Base-by-base conservation (phyloP, 2,329 filamentous ascomycete genomes). In the Colletotrichum filicis region DNA sequence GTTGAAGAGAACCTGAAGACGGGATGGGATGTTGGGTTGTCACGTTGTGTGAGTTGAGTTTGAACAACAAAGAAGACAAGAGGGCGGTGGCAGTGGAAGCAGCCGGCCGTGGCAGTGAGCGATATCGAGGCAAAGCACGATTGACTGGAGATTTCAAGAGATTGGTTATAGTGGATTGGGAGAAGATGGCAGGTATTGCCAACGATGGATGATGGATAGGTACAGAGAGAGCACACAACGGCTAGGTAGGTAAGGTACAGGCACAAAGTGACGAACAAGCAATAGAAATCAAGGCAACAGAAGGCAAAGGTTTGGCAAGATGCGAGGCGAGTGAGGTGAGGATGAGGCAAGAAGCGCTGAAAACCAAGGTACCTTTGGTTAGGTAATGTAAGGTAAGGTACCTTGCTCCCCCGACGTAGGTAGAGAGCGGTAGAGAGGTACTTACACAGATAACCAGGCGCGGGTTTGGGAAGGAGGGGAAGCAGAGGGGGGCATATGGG, bases 91-190 rank as follows among this genome's bases (percentile, higher is more conserved):
- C 22, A 65, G 49, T 49, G 30, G 32, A 30, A 55, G 64, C 52
- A 19, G 42, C 42, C 19, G 42, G 42, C 19, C 16, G 42, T 49
- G 42, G 42, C 42, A 49, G 42, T 37, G 30, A 60, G 24, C 46
- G 52, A 49, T n/a, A 26, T 55, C 32, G 53, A 42, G 56, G 58
- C 66, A 69, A 49, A 69, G 59, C 35, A 49, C 59, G 57, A 61
- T 42, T 6, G 12, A 16, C 12, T 42, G 42, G 69, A 68, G 53
- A 65, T 52, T 72, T 72, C 65, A 60, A 64, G 63, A 58, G 53
- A 67, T 19, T 35, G 57, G 57, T 64, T 58, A 37, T 30, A 32
- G 30, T 59, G 70, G 53, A 46, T 66, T 35, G 35, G 28, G 35
- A 35, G 30, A 46, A 26, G 63, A 46, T 12, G 35, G 9, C 56